Percentiles rank a stretch among this genome's conserved stretches.
These are phyloP conservation scores for Penicilliopsis zonata DNA, from an alignment of 495 filamentous ascomycete genomes.

Conservation along the genomic window DNA sequence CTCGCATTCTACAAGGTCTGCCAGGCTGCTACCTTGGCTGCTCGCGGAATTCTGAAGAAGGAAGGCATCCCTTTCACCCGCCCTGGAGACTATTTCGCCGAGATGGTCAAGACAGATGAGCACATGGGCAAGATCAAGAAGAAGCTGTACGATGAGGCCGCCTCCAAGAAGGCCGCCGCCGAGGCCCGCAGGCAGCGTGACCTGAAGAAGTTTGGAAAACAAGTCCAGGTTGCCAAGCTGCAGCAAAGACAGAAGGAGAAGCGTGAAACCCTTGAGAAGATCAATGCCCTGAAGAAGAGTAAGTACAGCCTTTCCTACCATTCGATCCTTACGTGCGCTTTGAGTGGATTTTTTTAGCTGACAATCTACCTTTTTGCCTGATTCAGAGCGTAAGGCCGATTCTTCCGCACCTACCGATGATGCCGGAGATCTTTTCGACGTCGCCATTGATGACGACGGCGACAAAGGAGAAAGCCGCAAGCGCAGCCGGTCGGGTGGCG, in stretches of 20 bases:
- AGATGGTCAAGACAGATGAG: constrained; percentile 97
- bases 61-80: constrained; percentile 77
- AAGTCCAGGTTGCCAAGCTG: constrained; percentile 92
- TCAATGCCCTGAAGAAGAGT: constrained; percentile 89
- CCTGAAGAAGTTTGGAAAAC: constrained; percentile 98
- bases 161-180: constrained; percentile 77
- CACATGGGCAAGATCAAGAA: constrained; percentile 94
- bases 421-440: constrained; percentile 77
- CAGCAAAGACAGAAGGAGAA: constrained; percentile 88
- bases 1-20: constrained; percentile 89
- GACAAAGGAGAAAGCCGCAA: constrained; percentile 34
- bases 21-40: constrained; percentile 62
- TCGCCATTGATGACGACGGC: constrained; percentile 74
- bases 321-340: constrained; percentile 1
- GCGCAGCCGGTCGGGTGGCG: constrained; percentile 14
- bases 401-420: constrained; percentile 55
- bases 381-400: constrained; percentile 71
- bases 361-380: constrained; percentile 5
- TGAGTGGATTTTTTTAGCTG: constrained; percentile 1
- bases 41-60: constrained; percentile 59
- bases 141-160: constrained; percentile 86
- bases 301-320: constrained; percentile 10
- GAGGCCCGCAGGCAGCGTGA: constrained; percentile 89
- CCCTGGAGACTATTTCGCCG: constrained; percentile 90
- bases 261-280: constrained; percentile 85